Base-by-base conservation (phyloP, 768 basidiomycete species). In the Serendipita sp. region DNA sequence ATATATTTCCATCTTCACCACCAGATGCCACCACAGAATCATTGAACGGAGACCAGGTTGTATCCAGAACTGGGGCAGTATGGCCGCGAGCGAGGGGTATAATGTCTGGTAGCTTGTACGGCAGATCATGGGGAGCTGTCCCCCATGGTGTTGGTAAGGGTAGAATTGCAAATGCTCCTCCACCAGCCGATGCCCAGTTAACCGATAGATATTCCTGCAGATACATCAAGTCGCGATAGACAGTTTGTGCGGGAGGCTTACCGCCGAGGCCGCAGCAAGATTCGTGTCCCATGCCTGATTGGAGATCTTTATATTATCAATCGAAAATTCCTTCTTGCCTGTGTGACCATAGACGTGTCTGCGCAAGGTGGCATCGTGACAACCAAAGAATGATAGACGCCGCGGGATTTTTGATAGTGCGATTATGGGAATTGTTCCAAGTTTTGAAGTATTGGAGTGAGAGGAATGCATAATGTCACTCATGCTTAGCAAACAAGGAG, bases 251-350 rank as follows among this genome's bases (percentile, higher is more conserved):
- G 18, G 52, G 15, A 5, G 18, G 35, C 83, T 72, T 72, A 91
- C 89, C 48, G 80, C 85, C 68, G 91, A 92, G 10, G 91, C 89
- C 66, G 88, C 80, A 68, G 96, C 78, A 67, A 97, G 76, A 73
- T 97, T 95, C 48, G 95, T 97, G 74, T 98, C 95, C 92, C 91
- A 97, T 7, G 95, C 93, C 69, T 84, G 90, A 74, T 83, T 86
- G 58, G 89, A 86, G 16, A 91, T 80, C 74, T 92, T 92, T 69
- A 91, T 77, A 68, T 91, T 93, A 72, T 92, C 89, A 67, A 85
- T 74, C 23, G 81, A 76, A 69, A 88, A 79, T 73, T 91, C 89
- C 72, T 89, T 91, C 79, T 93, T 95, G 41, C 86, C 81, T 68
- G 84, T 75, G 69, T 92, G 89, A 36, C 91, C 93, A 73, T 88